These are phyloP conservation scores for Solanum corneliomulleri DNA, from an alignment of 257 asterid genomes.

Conservation along the genomic window DNA sequence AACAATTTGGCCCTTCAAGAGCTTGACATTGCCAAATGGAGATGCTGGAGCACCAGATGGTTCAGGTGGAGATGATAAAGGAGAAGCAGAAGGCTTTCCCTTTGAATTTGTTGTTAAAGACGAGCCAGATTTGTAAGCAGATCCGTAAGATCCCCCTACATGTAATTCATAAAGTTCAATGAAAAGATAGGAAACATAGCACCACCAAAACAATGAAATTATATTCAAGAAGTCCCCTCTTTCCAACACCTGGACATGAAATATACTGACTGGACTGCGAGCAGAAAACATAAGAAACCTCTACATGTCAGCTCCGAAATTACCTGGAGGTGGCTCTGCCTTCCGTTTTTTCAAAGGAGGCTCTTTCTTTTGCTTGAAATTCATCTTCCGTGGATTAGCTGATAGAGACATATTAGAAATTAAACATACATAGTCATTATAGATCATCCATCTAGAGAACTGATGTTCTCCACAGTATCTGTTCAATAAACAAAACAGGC, in stretches of 20 bases:
- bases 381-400: constrained; percentile 59
- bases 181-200: background rate
- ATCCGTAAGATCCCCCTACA: constrained; percentile 54
- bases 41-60: constrained; percentile 45
- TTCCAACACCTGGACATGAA: background rate
- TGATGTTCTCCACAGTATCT: background rate
- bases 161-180: background rate
- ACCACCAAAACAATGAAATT: background rate
- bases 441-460: background rate
- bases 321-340: constrained; percentile 67
- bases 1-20: constrained; percentile 34
- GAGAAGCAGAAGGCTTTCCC: constrained; percentile 57
- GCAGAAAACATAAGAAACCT: constrained; percentile 5
- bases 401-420: constrained; percentile 9
- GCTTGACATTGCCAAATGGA: constrained; percentile 40
- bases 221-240: background rate
- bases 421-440: background rate
- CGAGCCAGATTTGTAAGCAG: constrained; percentile 46
- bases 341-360: constrained; percentile 75
- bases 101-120: constrained; percentile 40
- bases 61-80: constrained; percentile 54
- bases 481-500: background rate
- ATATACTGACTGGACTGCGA: background rate
- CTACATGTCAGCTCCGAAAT: constrained; percentile 11
- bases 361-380: constrained; percentile 52